A percentile compares a stretch with the other conserved stretches of the same genome.
phyloP scores from a whole-genome alignment of 2,329 filamentous ascomycete species.

The Colletotrichum cuscutae region DNA sequence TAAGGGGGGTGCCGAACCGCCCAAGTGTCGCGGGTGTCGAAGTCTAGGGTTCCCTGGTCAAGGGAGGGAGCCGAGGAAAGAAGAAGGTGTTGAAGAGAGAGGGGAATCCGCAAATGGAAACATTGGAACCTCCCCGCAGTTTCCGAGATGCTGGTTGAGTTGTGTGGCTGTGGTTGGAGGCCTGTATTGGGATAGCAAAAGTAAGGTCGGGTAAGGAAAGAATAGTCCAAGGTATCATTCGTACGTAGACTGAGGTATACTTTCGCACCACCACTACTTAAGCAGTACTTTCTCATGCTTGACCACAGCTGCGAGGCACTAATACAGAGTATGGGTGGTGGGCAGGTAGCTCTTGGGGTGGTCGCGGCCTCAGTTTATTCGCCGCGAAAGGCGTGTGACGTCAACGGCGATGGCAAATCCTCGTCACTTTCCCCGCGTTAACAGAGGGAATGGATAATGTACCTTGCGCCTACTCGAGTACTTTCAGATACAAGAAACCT shows the following conservation, averaged over 20 bases:
- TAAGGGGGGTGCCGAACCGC: background rate
- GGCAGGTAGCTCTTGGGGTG: background rate
- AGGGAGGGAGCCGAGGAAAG: background rate
- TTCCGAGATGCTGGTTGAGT: background rate
- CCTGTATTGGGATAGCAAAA: background rate
- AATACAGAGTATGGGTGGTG: background rate
- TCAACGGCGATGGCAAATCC: constrained; percentile 25
- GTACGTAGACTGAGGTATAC: too few species aligned
- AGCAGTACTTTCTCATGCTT: too few species aligned
- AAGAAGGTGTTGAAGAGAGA: background rate
- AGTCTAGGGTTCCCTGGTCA: background rate
- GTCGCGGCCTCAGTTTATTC: background rate
- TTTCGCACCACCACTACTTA: too few species aligned
- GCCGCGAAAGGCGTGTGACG: constrained; percentile 11
- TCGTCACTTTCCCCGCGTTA: constrained; percentile 1
- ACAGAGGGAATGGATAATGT: background rate
- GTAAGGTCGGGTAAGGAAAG: background rate
- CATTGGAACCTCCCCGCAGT: background rate
- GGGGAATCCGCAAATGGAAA: background rate
- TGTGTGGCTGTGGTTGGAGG: background rate
- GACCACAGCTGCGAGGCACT: too few species aligned
- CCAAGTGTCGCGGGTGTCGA: background rate
- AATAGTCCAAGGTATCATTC: background rate
- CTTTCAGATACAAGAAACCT: background rate
- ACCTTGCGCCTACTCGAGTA: background rate